Conservation (phyloP, 2,329 filamentous ascomycete genomes). For the Colletotrichum spinosum region DNA sequence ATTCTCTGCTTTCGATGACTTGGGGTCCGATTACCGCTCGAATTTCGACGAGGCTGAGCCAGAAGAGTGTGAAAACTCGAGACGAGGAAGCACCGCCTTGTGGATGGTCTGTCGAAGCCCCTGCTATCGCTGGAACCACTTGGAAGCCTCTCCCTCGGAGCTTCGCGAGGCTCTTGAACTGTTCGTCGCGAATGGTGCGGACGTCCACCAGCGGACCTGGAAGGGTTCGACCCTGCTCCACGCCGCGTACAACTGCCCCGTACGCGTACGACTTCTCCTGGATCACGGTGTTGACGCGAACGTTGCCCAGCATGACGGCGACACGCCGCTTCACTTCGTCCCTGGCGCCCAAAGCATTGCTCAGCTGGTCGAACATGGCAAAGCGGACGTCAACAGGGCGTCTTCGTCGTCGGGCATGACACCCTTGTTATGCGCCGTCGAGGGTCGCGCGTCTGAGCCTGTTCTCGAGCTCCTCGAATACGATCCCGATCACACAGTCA, state of each 20-base stretch:
- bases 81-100: not conserved
- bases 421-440: constrained; percentile 39
- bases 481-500: constrained; percentile 34
- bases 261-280: constrained; percentile 37
- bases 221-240: constrained; percentile 40
- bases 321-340: constrained; percentile 38
- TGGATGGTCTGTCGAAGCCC: not conserved
- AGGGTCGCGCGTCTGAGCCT: not conserved
- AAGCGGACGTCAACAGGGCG: constrained; percentile 41
- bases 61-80: too few relatives aligned
- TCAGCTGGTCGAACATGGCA: constrained; percentile 41
- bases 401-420: constrained; percentile 38
- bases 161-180: constrained; percentile 28
- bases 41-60: too few relatives aligned
- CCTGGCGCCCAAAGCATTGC: constrained; percentile 27
- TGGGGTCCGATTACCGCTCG: not conserved
- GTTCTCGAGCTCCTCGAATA: constrained; percentile 38
- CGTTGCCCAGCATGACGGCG: constrained; percentile 30
- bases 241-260: constrained; percentile 10
- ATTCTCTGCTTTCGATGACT: not conserved
- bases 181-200: constrained; percentile 40
- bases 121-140: too few relatives aligned
- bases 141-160: not conserved
- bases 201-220: constrained; percentile 39
- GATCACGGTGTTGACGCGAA: constrained; percentile 42